Evolutionary conservation across 2,329 filamentous ascomycete genomes (phyloP).

Genomic region (Arthrobotrys iridis): DNA sequence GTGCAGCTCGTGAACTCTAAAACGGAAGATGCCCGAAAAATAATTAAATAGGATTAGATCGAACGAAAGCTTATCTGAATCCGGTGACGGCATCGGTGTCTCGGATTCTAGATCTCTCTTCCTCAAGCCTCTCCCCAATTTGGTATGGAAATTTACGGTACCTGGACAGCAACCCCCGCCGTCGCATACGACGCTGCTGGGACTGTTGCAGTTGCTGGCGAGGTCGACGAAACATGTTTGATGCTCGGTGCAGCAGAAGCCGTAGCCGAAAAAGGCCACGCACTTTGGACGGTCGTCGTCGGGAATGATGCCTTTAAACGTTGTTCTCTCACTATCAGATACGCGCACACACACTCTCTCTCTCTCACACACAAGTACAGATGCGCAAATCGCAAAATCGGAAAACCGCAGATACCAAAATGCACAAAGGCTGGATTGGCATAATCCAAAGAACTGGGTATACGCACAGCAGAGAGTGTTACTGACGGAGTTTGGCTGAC

Average conservation of each 20-base stretch:
- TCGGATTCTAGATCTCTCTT: slow-evolving; percentile 12
- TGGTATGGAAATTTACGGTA: no score
- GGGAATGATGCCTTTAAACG: slow-evolving; percentile 2
- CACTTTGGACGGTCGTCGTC: slow-evolving; percentile 12
- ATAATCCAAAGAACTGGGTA: no score
- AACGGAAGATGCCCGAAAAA: background rate
- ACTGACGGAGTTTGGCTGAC: background rate
- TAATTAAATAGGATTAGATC: background rate
- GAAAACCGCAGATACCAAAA: background rate
- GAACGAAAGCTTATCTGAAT: slow-evolving; percentile 5
- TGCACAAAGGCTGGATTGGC: background rate
- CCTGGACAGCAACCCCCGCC: slow-evolving; percentile 6
- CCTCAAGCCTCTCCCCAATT: no score
- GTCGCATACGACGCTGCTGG: slow-evolving; percentile 1
- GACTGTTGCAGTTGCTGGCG: background rate
- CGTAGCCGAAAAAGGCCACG: slow-evolving; percentile 16
- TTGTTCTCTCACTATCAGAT: background rate
- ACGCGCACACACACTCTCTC: background rate
- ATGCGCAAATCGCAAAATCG: no score
- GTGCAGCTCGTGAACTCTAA: slow-evolving; percentile 20
- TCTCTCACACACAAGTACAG: background rate
- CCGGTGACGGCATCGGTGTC: background rate
- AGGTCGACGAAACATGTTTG: slow-evolving; percentile 13
- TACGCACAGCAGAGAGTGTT: slow-evolving; percentile 25
- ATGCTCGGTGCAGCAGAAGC: slow-evolving; percentile 31